Evolutionary conservation across 306 rosid species (phyloP), one percentile per base, ranked within the genome.

Genomic region (Vicia sativa): DNA sequence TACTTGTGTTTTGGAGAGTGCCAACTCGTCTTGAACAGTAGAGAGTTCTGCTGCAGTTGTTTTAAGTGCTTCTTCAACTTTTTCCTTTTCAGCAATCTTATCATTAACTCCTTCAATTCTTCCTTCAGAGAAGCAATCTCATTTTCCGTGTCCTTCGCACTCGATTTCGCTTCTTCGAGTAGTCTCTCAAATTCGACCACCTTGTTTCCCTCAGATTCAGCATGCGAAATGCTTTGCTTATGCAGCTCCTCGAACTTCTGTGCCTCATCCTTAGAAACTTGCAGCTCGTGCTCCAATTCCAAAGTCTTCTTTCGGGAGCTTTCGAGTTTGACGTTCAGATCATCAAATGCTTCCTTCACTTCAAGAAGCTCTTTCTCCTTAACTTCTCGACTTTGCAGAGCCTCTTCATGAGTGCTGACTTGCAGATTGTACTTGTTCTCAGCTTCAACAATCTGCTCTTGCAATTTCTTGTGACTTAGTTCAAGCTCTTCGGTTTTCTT

Each of bases 181-280:
- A 88, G 75, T 72, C 79, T 90, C 85, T 86, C 95, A 26, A 80
- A 72, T 72, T 90, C 97, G 21, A 82, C 25, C 39, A 88, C 97
- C 74, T 72, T 86, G 78, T 79, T 83, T 37, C 79, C 79, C 81
- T 83, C 96, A 7, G 90, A 76, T 68, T 93, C 98, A 9, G 96
- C 97, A 12, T 81, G 91, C 1, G 71, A 82, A 28, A 97, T 87
- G 74, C 96, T 93, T 83, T 86, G 72, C 85, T 85, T 81, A 72
- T 90, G 98, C 65, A 93, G 87, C 77, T 90, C 92, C 84, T 90
- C 97, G 25, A 83, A 90, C 79, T 86, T 93, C 49, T 53, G 73
- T 0, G 76, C 84, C 80, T 90, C 98, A 0, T 62, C 81, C 4
- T 57, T 83, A 61, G 90, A 88, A 68, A 43, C 56, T 75, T 85